A percentile compares a stretch with the other conserved stretches of the same genome.
Conservation (phyloP, 2,329 filamentous ascomycete genomes). For the Fonsecaea nubica region DNA sequence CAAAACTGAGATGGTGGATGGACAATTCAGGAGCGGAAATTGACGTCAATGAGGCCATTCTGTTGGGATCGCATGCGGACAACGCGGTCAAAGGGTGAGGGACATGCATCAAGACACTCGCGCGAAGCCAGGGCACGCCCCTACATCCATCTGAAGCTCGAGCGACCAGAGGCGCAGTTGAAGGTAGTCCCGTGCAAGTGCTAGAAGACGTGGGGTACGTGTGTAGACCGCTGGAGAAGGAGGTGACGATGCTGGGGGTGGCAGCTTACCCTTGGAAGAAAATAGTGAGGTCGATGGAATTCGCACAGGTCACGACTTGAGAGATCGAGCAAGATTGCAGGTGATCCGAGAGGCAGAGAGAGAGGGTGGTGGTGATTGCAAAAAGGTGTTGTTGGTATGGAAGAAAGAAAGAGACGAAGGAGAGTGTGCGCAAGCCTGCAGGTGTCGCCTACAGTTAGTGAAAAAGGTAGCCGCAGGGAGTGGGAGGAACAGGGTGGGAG, state of each 20-base stretch:
- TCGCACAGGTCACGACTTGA: conserved; percentile 23
- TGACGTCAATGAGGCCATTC: conserved; percentile 34
- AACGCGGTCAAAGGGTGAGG: background rate
- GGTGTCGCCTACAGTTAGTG: conserved; percentile 18
- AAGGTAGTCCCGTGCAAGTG: conserved; percentile 22
- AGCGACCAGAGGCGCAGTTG: conserved; percentile 22
- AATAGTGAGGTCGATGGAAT: conserved; percentile 18
- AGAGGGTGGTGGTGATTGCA: conserved; percentile 23
- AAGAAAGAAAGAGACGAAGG: conserved; percentile 19
- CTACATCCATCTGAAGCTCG: conserved; percentile 14
- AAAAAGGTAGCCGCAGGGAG: conserved; percentile 20
- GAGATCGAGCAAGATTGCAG: conserved; percentile 20
- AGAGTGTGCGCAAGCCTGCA: conserved; percentile 22
- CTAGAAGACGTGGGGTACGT: conserved; percentile 33
- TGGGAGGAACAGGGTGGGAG: conserved; percentile 24
- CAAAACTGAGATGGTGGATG: conserved; percentile 21
- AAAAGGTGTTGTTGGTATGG: conserved; percentile 21
- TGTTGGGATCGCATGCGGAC: conserved; percentile 17
- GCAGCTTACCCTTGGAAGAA: conserved; percentile 33
- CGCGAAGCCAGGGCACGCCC: conserved; percentile 12
- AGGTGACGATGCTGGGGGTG: conserved; percentile 24
- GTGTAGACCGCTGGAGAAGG: conserved; percentile 23
- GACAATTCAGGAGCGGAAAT: conserved; percentile 20
- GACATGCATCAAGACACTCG: conserved; percentile 11
- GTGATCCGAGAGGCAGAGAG: conserved; percentile 13